These are phyloP conservation scores for Dictyophora rubrovolvata DNA, from an alignment of 768 basidiomycete genomes.

Conservation along the genomic window DNA sequence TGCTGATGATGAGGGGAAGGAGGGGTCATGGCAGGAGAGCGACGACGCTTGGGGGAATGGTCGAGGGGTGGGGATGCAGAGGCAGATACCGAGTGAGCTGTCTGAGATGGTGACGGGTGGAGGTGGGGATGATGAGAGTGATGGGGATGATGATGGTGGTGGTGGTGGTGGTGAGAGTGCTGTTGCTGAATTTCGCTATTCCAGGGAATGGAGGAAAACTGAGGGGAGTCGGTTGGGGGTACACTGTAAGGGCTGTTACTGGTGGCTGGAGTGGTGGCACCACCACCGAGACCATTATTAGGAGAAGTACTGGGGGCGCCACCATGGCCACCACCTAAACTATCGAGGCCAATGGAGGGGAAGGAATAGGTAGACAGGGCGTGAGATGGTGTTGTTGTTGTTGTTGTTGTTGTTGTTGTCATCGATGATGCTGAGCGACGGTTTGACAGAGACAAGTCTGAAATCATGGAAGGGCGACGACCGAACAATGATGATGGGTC, in stretches of 20 bases:
- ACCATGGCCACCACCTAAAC: slow-evolving; percentile 22
- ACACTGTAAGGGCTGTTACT: slow-evolving; percentile 43
- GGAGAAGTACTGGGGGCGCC: slow-evolving; percentile 9
- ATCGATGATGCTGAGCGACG: slow-evolving; percentile 29
- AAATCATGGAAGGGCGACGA: slow-evolving; percentile 51
- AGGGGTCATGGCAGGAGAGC: slow-evolving; percentile 38
- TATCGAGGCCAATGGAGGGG: background rate
- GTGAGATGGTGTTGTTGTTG: slow-evolving; percentile 32
- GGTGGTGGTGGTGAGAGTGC: background rate
- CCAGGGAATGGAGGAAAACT: slow-evolving; percentile 41
- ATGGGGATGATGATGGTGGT: background rate
- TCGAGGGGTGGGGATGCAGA: slow-evolving; percentile 45
- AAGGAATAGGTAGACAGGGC: slow-evolving; percentile 27
- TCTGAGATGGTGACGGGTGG: too few species aligned
- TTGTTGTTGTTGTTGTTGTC: slow-evolving; percentile 33
- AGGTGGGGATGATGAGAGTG: slow-evolving; percentile 16
- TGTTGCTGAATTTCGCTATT: slow-evolving; percentile 38
- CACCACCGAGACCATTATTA: slow-evolving; percentile 18
- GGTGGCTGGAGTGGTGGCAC: slow-evolving; percentile 37
- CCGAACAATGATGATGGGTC: slow-evolving; percentile 40
- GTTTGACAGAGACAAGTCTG: slow-evolving; percentile 24
- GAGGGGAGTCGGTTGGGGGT: slow-evolving; percentile 13
- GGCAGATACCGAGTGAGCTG: too few species aligned
- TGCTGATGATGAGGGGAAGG: slow-evolving; percentile 32
- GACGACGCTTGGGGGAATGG: slow-evolving; percentile 12